Percentiles rank a stretch among this genome's conserved stretches.
These are phyloP conservation scores for Paxillus ammoniavirescens DNA, from an alignment of 768 basidiomycete species.

Conservation along the genomic window DNA sequence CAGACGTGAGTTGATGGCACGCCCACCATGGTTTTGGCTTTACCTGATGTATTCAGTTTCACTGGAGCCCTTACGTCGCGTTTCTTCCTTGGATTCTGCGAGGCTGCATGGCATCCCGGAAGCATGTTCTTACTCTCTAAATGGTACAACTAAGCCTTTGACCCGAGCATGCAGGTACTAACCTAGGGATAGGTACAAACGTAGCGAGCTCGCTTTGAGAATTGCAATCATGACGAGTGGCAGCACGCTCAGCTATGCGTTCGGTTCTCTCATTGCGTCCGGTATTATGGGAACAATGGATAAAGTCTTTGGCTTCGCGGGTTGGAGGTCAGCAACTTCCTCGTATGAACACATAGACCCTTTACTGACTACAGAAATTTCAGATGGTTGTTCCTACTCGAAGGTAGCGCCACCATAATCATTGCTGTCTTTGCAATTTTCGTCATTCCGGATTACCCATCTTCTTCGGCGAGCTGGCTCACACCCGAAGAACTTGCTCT, in stretches of 20 bases:
- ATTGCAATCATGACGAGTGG: slow-evolving; percentile 71
- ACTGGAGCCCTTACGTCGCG: slow-evolving; percentile 57
- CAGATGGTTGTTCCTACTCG: slow-evolving; percentile 70
- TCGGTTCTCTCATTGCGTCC: slow-evolving; percentile 72
- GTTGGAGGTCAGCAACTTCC: slow-evolving; percentile 55
- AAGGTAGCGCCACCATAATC: slow-evolving; percentile 53
- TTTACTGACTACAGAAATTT: neutral
- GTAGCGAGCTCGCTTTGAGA: slow-evolving; percentile 61
- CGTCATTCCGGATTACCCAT: slow-evolving; percentile 70
- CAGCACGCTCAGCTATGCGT: slow-evolving; percentile 72
- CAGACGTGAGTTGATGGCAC: slow-evolving; percentile 11
- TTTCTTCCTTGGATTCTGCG: slow-evolving; percentile 70
- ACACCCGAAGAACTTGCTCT: slow-evolving; percentile 50
- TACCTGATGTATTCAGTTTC: slow-evolving; percentile 39
- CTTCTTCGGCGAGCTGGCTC: slow-evolving; percentile 53
- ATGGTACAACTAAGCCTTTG: slow-evolving; percentile 37
- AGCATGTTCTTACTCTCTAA: slow-evolving; percentile 63
- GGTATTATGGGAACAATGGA: slow-evolving; percentile 69
- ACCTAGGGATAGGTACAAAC: slow-evolving; percentile 50
- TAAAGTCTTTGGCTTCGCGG: slow-evolving; percentile 59
- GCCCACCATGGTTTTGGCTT: neutral
- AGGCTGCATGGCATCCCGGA: slow-evolving; percentile 63
- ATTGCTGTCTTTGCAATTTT: slow-evolving; percentile 50
- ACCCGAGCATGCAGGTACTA: neutral
- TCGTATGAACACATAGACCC: neutral